Percentiles rank a stretch among this genome's conserved stretches.
Evolutionary conservation across 345 rosid species (phyloP).

Genomic region (Jatropha curcas): DNA sequence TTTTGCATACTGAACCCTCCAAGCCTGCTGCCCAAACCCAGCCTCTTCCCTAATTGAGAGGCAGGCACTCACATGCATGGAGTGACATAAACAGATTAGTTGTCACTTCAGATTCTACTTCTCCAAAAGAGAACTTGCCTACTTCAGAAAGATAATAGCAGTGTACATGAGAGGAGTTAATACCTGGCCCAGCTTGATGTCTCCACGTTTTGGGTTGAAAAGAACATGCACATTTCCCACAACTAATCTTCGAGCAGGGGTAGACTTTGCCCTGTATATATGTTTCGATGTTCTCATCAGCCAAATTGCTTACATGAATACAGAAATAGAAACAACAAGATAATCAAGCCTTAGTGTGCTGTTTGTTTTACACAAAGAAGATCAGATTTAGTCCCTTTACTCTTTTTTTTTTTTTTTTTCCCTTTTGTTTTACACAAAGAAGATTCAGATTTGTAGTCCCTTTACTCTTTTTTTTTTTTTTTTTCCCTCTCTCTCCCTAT

Average conservation of each 20-base stretch:
- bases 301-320: background rate
- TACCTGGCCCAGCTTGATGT: conserved; percentile 90
- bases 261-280: conserved; percentile 34
- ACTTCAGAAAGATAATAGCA: conserved; percentile 15
- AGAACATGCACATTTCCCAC: conserved; percentile 80
- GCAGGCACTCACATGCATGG: background rate
- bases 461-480: no score
- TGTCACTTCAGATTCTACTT: background rate
- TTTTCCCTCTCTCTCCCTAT: no score
- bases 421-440: no score
- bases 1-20: background rate
- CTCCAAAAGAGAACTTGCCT: conserved; percentile 1
- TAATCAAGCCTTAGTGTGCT: background rate
- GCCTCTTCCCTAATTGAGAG: no score
- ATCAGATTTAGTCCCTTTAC: no score
- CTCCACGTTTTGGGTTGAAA: conserved; percentile 86
- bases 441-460: no score
- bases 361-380: background rate
- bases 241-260: conserved; percentile 49
- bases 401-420: no score
- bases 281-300: background rate
- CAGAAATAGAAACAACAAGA: background rate
- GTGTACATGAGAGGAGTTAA: conserved; percentile 10
- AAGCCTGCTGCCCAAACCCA: no score
- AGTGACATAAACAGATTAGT: background rate